Evolutionary conservation across 371 early-diverging fungal species (phyloP).

Genomic region (Zychaea mexicana): DNA sequence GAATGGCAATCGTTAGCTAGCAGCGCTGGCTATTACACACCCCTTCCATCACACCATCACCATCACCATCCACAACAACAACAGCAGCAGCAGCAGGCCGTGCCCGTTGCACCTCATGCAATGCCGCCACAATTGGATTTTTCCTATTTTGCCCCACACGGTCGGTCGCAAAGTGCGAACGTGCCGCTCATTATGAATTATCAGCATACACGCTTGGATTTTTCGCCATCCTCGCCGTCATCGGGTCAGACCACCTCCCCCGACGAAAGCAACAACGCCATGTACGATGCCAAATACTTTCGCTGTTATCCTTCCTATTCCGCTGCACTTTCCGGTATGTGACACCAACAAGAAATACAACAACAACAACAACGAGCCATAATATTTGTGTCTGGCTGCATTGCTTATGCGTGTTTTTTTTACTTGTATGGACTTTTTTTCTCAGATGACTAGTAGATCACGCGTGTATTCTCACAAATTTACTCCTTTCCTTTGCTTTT

Average conservation of each 20-base stretch:
- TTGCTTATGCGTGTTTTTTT: background rate
- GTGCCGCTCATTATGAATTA: background rate
- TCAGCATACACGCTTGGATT: background rate
- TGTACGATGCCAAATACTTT: slow-evolving; percentile 2
- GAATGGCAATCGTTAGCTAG: background rate
- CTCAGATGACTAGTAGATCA: slow-evolving; percentile 1
- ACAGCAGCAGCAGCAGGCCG: background rate
- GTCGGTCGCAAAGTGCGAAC: slow-evolving; percentile 7
- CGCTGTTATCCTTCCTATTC: background rate
- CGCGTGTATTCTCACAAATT: too few relatives aligned
- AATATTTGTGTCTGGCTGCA: background rate
- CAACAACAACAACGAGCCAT: background rate
- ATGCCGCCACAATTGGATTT: background rate
- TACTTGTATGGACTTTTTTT: background rate
- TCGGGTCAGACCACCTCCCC: background rate
- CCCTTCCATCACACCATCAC: background rate
- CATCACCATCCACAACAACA: too few relatives aligned
- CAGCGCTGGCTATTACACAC: background rate
- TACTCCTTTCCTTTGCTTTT: too few relatives aligned
- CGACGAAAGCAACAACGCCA: background rate
- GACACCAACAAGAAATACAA: background rate
- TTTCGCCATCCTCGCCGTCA: background rate
- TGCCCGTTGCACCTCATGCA: background rate
- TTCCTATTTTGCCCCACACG: slow-evolving; percentile 1
- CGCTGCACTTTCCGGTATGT: slow-evolving; percentile 2